Base-by-base conservation (phyloP, 2,329 filamentous ascomycete genomes). In the Rhytidhysteron rufulum region DNA sequence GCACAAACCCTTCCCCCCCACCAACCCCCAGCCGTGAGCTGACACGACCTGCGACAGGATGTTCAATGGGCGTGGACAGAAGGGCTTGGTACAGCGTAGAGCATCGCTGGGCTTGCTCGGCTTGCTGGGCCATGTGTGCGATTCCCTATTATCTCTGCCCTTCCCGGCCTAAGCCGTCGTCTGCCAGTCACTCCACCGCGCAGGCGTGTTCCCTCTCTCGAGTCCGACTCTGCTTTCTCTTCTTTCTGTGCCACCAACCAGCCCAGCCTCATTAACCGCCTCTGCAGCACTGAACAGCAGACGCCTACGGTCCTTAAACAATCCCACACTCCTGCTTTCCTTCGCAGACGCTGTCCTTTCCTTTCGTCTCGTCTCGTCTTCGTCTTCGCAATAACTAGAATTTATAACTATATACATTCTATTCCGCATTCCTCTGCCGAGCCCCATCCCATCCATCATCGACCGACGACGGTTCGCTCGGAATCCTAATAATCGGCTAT, bases 251-350 rank as follows among this genome's bases (percentile, higher is more conserved):
- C 35, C 16, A 29, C 24, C 35, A 6, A 37, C 44, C 39, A 46
- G 51, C 48, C 50, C 44, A n/a, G n/a, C n/a, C n/a, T n/a, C n/a
- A n/a, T n/a, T n/a, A n/a, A n/a, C 45, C 39, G 31, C 43, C 42
- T 48, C 48, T 47, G 43, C 21, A 16, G 16, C 34, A 34, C 17
- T 46, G 41, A 8, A 32, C 20, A 15, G 27, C 37, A 32, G 27
- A 10, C 13, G 31, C 31, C 15, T n/a, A 18, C 45, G 46, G 39
- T 47, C 50, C 48, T 50, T 47, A 47, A 51, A 41, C 46, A 42
- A 40, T 48, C 37, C 46, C 36, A 40, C 33, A 48, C 51, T 49
- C 40, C 45, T 52, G 48, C 42, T 52, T 50, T 45, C 34, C 37
- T 16, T 34, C 33, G 31, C 36, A 30, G 24, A 33, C 20, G 37